Base-by-base conservation (phyloP, 805 yeast genomes). In the Pichia thaimueangensis region DNA sequence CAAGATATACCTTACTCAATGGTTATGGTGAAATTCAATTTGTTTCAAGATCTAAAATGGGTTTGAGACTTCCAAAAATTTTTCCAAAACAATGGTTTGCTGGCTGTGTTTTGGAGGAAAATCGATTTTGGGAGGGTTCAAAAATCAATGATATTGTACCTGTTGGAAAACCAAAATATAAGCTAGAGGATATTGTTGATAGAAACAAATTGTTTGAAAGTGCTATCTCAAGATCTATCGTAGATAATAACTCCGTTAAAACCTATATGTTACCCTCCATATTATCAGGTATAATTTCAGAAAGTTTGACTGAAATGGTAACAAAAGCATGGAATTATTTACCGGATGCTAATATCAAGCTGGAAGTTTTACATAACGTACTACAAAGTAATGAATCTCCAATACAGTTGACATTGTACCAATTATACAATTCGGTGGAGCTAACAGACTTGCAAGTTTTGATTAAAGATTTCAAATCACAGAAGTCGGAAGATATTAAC, bases 1-100 rank as follows among this genome's bases (percentile, higher is more conserved):
- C 76, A 21, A 61, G 79, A 25, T 82, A 75, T 50, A 74, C 85
- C 0, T 69, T 79, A 45, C 64, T 78, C 38, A 71, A 73, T 41
- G 67, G 69, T 24, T 71, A 71, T 43, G 93, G 93, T 9, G 76
- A 71, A 35, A 59, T 83, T 13, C 51, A 63, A 2, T 80, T 72
- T 60, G 67, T 68, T 1, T 63, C 73, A 11, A 71, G 69, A 43
- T 57, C 64, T 16, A 57, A 61, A 13, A 68, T 82, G 40, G 63
- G 65, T 29, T 52, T 75, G 24, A 64, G 86, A 35, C 63, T 83
- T 10, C 88, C 89, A 1, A 52, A 59, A 6, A 68, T 76, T 2
- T 63, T 78, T 19, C 75, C 78, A 0, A 51, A 48, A 21, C 47
- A 45, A 8, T 67, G 70, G 67, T 54, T 68, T 16, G 28, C 47